A percentile compares a stretch with the other conserved stretches of the same genome.
These are phyloP conservation scores for Drechslerella coelobrocha DNA, from an alignment of 2,329 filamentous ascomycete species.

Conservation along the genomic window DNA sequence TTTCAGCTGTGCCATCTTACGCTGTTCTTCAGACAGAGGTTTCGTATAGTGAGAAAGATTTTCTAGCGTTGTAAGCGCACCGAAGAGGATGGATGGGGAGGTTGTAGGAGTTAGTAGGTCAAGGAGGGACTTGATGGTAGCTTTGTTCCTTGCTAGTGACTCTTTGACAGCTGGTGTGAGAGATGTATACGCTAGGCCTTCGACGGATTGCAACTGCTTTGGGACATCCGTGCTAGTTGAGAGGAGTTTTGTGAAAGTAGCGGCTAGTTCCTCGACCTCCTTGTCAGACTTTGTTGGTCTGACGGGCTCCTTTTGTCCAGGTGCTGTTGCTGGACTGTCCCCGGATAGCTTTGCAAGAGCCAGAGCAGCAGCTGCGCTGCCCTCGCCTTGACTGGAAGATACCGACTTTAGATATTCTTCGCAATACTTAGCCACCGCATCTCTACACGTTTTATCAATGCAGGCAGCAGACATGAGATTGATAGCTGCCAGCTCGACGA, in stretches of 20 bases:
- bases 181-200: constrained; percentile 90
- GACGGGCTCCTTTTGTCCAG: constrained; percentile 51
- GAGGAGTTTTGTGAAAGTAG: constrained; percentile 72
- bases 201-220: constrained; percentile 73
- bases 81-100: constrained; percentile 77
- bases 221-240: constrained; percentile 66
- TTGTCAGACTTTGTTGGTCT: constrained; percentile 63
- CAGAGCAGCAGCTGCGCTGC: constrained; percentile 70
- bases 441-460: constrained; percentile 80
- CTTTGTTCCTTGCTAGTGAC: constrained; percentile 71
- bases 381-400: constrained; percentile 73
- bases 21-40: constrained; percentile 82
- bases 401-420: constrained; percentile 85
- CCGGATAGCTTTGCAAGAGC: constrained; percentile 75
- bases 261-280: constrained; percentile 71
- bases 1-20: constrained; percentile 88
- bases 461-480: constrained; percentile 92
- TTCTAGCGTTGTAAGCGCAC: constrained; percentile 80
- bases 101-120: constrained; percentile 69
- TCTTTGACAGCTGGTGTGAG: constrained; percentile 86
- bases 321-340: constrained; percentile 57
- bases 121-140: constrained; percentile 65
- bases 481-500: constrained; percentile 83
- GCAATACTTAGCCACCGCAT: constrained; percentile 84
- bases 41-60: constrained; percentile 86